Percentiles rank a stretch among this genome's conserved stretches.
Conservation (phyloP, 2,329 filamentous ascomycete species). For the Ceratocystis albifundus region DNA sequence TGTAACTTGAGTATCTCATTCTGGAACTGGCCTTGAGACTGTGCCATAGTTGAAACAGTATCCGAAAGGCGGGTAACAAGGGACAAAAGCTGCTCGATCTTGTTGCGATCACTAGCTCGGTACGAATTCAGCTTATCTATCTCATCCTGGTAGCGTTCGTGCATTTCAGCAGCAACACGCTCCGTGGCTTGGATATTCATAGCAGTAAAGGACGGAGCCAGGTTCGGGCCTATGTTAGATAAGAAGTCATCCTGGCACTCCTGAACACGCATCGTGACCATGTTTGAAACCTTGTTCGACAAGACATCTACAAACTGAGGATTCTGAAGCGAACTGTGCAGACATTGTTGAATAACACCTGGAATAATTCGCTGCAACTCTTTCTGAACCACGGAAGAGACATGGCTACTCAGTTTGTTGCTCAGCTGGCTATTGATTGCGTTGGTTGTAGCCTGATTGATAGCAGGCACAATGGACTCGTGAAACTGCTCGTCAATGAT, state of each 20-base stretch:
- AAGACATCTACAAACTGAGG: constrained; percentile 62
- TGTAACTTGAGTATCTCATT: constrained; percentile 49
- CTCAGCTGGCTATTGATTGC: constrained; percentile 62
- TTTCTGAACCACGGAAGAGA: constrained; percentile 55
- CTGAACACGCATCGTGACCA: constrained; percentile 52
- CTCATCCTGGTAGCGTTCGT: constrained; percentile 46
- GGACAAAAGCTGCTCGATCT: constrained; percentile 61
- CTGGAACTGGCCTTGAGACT: constrained; percentile 58
- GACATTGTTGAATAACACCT: constrained; percentile 49
- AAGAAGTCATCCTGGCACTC: constrained; percentile 60
- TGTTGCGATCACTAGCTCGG: constrained; percentile 42
- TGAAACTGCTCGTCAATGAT: constrained; percentile 69
- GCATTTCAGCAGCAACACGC: constrained; percentile 55
- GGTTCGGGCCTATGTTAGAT: constrained; percentile 46
- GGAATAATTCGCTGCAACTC: constrained; percentile 64
- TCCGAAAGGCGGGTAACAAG: constrained; percentile 56
- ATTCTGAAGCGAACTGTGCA: constrained; percentile 56
- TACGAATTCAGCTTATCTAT: constrained; percentile 42
- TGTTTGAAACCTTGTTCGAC: constrained; percentile 25
- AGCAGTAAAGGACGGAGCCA: constrained; percentile 55
- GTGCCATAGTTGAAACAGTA: constrained; percentile 58
- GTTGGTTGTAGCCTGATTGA: constrained; percentile 55
- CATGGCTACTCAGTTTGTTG: constrained; percentile 52
- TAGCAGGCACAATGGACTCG: constrained; percentile 59
- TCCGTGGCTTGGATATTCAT: constrained; percentile 56